Conservation (phyloP, 345 rosid genomes). For the Citrus reticulata region DNA sequence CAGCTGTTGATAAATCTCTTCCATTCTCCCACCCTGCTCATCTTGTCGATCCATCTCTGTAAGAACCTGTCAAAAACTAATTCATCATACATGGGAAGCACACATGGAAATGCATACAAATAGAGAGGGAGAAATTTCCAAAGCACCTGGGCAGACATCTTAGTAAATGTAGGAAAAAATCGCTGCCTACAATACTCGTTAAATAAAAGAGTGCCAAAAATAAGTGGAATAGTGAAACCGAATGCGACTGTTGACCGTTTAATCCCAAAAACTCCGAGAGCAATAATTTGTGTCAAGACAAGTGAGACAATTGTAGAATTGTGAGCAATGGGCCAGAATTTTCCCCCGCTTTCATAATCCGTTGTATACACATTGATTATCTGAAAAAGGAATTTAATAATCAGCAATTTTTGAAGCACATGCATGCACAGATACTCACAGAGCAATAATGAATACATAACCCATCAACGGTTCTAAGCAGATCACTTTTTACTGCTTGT, state of each 20-base stretch:
- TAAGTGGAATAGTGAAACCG: slow-evolving; percentile 69
- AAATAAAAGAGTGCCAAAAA: slow-evolving; percentile 69
- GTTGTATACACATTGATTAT: slow-evolving; percentile 69
- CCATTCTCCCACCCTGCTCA: slow-evolving; percentile 51
- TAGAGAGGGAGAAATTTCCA: slow-evolving; percentile 1
- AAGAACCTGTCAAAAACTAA: slow-evolving; percentile 45
- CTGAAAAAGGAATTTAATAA: slow-evolving; percentile 33
- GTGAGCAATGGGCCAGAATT: slow-evolving; percentile 80
- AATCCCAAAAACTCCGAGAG: slow-evolving; percentile 79
- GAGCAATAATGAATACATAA: no score
- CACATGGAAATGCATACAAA: not conserved
- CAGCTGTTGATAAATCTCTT: slow-evolving; percentile 44
- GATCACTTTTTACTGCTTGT: not conserved
- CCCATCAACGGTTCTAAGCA: not conserved
- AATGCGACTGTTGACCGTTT: slow-evolving; percentile 68
- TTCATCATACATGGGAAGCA: slow-evolving; percentile 12
- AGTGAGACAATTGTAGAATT: slow-evolving; percentile 79
- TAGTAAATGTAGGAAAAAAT: slow-evolving; percentile 60
- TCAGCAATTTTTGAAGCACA: no score
- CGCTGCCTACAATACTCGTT: slow-evolving; percentile 80
- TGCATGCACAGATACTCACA: not conserved
- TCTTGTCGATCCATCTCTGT: slow-evolving; percentile 83
- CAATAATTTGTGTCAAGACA: slow-evolving; percentile 77
- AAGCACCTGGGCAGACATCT: slow-evolving; percentile 63
- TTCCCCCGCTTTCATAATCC: slow-evolving; percentile 84